Conservation (phyloP, 176 grass and related monocot species). For the Lolium multiflorum region DNA sequence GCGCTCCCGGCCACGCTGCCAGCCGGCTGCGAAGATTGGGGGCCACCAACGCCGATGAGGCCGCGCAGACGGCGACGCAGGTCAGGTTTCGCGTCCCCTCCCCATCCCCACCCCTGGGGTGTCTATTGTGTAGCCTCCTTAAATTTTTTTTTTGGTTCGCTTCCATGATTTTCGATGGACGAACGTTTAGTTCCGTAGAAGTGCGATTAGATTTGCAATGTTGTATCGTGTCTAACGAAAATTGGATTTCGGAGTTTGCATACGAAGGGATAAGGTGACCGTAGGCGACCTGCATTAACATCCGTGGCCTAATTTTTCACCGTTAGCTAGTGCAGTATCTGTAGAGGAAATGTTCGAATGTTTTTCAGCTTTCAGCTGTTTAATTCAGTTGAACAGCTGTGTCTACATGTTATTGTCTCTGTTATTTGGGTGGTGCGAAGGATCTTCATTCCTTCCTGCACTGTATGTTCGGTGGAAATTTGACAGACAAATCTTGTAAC, state of each 20-base stretch:
- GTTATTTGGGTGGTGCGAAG: neutral
- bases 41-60: conserved; percentile 52
- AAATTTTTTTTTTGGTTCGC: neutral
- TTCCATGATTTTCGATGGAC: neutral
- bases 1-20: conserved; percentile 11
- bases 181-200: neutral
- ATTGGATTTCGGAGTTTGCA: neutral
- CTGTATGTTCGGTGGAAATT: neutral
- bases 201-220: neutral
- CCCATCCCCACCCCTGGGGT: neutral
- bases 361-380: neutral
- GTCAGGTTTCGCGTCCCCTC: conserved; percentile 32
- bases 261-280: neutral
- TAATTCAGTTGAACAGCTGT: conserved; percentile 2
- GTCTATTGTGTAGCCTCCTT: neutral
- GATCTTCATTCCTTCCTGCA: neutral
- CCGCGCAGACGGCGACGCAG: conserved; percentile 49
- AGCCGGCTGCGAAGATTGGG: conserved; percentile 21
- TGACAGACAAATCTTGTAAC: neutral
- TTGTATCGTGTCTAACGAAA: neutral
- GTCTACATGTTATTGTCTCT: neutral
- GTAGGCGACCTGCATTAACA: neutral
- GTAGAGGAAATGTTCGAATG: neutral
- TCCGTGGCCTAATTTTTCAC: neutral
- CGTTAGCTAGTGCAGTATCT: neutral